Conservation (phyloP, 2,329 filamentous ascomycete genomes). For the Diaporthe humulicola region DNA sequence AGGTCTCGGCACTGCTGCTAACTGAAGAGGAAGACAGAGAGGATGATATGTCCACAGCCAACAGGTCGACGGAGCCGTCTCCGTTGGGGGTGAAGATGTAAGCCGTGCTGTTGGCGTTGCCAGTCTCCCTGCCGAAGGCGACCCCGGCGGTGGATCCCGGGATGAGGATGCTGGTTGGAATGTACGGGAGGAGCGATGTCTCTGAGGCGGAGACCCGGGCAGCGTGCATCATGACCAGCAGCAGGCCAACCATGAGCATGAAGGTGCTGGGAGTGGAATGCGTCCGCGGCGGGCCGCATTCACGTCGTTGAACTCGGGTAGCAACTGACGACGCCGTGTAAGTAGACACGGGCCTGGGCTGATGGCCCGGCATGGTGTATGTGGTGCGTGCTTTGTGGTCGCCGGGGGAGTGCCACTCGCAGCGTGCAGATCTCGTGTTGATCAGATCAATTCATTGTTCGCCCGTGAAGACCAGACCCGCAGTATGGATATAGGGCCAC, state of each 20-base stretch:
- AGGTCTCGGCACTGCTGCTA: slow-evolving; percentile 54
- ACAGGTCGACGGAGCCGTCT: slow-evolving; percentile 63
- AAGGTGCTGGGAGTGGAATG: slow-evolving; percentile 15
- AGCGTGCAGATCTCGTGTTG: slow-evolving; percentile 31
- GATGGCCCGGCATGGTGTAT: slow-evolving; percentile 4
- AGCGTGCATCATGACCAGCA: slow-evolving; percentile 35
- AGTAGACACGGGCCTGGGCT: slow-evolving; percentile 20
- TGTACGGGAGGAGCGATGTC: slow-evolving; percentile 76
- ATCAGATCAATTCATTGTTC: slow-evolving; percentile 26
- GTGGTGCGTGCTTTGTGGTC: slow-evolving; percentile 18
- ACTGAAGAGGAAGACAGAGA: slow-evolving; percentile 62
- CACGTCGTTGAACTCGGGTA: slow-evolving; percentile 17
- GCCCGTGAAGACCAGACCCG: slow-evolving; percentile 4
- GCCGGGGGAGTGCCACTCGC: slow-evolving; percentile 25
- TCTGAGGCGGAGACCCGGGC: slow-evolving; percentile 43
- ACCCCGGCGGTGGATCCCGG: slow-evolving; percentile 57
- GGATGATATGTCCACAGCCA: slow-evolving; percentile 75
- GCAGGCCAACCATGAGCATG: slow-evolving; percentile 26
- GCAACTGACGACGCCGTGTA: slow-evolving; percentile 26
- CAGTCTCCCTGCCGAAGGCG: slow-evolving; percentile 46
- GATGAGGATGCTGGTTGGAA: slow-evolving; percentile 79
- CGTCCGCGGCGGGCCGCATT: neutral
- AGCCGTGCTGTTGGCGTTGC: slow-evolving; percentile 61
- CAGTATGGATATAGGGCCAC: slow-evolving; percentile 15
- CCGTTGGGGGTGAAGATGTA: slow-evolving; percentile 77